These are phyloP conservation scores for Cronartium quercuum DNA, from an alignment of 1,284 basidiomycete genomes.

Conservation along the genomic window DNA sequence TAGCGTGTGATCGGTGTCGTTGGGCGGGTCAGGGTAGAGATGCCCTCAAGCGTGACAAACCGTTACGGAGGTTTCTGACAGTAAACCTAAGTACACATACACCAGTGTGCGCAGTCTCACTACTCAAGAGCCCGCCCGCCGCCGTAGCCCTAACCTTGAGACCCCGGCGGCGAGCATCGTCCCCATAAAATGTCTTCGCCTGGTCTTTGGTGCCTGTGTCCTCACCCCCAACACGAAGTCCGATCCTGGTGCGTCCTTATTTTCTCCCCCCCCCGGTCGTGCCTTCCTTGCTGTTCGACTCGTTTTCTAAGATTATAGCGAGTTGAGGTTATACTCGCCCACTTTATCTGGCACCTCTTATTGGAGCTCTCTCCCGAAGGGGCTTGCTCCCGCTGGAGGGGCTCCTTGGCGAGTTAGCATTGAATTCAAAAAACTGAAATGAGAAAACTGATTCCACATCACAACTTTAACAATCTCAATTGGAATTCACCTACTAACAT, in stretches of 20 bases:
- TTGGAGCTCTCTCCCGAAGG: constrained; percentile 6
- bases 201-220: neutral
- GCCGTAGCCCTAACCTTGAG: neutral
- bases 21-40: neutral
- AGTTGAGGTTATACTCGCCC: constrained; percentile 40
- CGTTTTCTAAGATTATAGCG: constrained; percentile 35
- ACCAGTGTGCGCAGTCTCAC: neutral
- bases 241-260: neutral
- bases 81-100: neutral
- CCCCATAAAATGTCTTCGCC: neutral
- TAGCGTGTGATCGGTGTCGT: neutral
- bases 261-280: neutral
- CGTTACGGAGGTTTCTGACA: neutral
- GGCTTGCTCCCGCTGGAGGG: neutral
- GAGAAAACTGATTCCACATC: neutral
- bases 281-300: neutral
- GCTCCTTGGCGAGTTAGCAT: neutral
- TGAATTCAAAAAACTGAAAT: constrained; percentile 33
- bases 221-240: neutral
- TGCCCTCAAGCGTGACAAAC: neutral
- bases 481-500: neutral
- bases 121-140: neutral
- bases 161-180: neutral
- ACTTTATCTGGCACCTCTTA: constrained; percentile 39
- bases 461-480: neutral